These are phyloP conservation scores for Yamadazyma philogaea DNA, from an alignment of 805 yeast genomes.

Conservation along the genomic window DNA sequence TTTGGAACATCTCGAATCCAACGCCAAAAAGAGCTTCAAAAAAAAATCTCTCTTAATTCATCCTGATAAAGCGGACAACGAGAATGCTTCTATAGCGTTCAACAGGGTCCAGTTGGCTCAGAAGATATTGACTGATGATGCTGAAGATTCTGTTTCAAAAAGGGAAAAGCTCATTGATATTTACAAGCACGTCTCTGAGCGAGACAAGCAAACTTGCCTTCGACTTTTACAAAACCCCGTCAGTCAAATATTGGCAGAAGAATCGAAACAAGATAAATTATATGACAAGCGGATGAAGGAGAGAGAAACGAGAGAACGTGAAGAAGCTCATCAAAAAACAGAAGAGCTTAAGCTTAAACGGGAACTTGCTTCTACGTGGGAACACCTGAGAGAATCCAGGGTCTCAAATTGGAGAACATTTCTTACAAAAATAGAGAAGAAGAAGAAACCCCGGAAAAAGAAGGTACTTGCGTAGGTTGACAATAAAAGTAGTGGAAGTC, in stretches of 20 bases:
- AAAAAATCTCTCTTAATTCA: conserved; percentile 62
- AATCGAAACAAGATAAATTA: conserved; percentile 22
- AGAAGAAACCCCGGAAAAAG: conserved; percentile 35
- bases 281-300: conserved; percentile 18
- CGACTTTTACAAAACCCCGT: conserved; percentile 34
- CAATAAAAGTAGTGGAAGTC: neutral
- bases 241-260: conserved; percentile 43
- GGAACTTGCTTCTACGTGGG: conserved; percentile 54
- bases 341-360: conserved; percentile 41
- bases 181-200: conserved; percentile 22
- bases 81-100: conserved; percentile 63
- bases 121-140: conserved; percentile 21
- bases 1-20: conserved; percentile 25
- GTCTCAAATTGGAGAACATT: conserved; percentile 61
- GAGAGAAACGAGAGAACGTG: conserved; percentile 21
- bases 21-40: conserved; percentile 49
- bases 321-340: conserved; percentile 30
- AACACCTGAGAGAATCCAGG: conserved; percentile 53
- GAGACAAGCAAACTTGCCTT: neutral
- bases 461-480: conserved; percentile 35
- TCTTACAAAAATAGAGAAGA: conserved; percentile 44
- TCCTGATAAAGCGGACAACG: conserved; percentile 60
- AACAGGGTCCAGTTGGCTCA: conserved; percentile 57
- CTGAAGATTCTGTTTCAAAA: conserved; percentile 13
- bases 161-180: conserved; percentile 26